Evolutionary conservation across 2,329 filamentous ascomycete genomes (phyloP).

Genomic region (Talaromyces sp.): DNA sequence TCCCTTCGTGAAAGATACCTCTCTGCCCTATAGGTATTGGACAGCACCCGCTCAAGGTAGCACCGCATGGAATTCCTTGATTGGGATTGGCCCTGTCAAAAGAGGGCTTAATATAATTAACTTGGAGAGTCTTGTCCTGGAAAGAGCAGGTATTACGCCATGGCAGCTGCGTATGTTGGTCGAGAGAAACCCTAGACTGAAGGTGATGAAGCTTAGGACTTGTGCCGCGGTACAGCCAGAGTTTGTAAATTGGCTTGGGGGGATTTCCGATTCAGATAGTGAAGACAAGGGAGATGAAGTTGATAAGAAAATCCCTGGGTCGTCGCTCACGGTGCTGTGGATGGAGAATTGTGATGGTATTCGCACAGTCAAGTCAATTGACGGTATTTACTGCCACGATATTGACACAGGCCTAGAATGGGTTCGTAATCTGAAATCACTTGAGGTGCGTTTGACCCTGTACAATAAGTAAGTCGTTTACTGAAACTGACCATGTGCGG

Average conservation of each 20-base stretch:
- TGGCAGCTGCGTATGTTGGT: conserved; percentile 34
- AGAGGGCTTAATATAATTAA: conserved; percentile 22
- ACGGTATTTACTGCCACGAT: background rate
- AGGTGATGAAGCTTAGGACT: conserved; percentile 29
- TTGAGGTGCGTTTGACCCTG: conserved; percentile 22
- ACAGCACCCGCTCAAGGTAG: conserved; percentile 25
- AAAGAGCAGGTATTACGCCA: conserved; percentile 34
- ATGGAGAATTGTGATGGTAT: conserved; percentile 28
- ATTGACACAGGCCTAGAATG: conserved; percentile 27
- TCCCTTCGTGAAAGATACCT: conserved; percentile 31
- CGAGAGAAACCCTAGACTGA: conserved; percentile 28
- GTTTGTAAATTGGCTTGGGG: conserved; percentile 36
- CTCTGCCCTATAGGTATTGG: conserved; percentile 30
- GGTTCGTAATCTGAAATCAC: conserved; percentile 24
- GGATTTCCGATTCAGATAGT: conserved; percentile 19
- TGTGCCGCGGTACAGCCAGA: conserved; percentile 32
- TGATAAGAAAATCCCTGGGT: conserved; percentile 21
- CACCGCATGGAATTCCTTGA: conserved; percentile 31
- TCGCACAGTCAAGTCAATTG: conserved; percentile 17
- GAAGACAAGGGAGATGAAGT: conserved; percentile 14
- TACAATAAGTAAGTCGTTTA: background rate
- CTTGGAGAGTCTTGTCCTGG: conserved; percentile 30
- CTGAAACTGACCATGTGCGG: too few relatives aligned
- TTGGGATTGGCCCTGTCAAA: conserved; percentile 26
- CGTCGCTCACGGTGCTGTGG: conserved; percentile 26